Evolutionary conservation across 73 alveolate genomes (phyloP).

Genomic region (Breviolum minutum): DNA sequence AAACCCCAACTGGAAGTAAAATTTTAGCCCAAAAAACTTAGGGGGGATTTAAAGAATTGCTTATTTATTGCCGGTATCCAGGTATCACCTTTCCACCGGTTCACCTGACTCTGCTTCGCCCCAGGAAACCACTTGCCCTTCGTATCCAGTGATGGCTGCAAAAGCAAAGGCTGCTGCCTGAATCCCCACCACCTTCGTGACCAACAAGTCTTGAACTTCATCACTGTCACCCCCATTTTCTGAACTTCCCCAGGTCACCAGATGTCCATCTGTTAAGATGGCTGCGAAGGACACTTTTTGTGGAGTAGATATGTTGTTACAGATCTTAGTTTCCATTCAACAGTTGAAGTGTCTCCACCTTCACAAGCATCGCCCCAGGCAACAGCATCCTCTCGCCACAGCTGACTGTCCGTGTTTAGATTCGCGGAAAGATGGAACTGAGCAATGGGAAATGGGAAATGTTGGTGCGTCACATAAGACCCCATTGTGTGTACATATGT

Average conservation of each 20-base stretch:
- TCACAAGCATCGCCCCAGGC: constrained; percentile 12
- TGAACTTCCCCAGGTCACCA: neutral
- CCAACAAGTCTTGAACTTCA: neutral
- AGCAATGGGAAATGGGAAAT: too few relatives aligned
- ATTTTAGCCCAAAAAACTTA: too few relatives aligned
- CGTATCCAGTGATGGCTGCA: neutral
- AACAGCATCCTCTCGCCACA: too few relatives aligned
- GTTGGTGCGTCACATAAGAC: too few relatives aligned
- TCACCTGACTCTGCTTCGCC: constrained; percentile 16
- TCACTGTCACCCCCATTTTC: constrained; percentile 13
- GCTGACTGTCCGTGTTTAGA: too few relatives aligned
- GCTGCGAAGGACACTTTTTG: neutral
- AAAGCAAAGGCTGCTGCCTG: neutral
- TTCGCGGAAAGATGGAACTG: too few relatives aligned
- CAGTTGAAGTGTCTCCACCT: constrained; percentile 6
- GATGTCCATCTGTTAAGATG: neutral
- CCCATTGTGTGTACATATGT: too few relatives aligned
- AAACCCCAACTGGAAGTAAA: too few relatives aligned
- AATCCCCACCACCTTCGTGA: neutral
- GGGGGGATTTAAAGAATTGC: neutral
- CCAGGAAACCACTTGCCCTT: constrained; percentile 6
- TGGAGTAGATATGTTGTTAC: neutral
- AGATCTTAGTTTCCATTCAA: neutral
- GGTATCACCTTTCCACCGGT: too few relatives aligned
- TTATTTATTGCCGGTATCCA: neutral